phyloP scores from a whole-genome alignment of 129 eudicot genomes.

The Erigeron canadensis region DNA sequence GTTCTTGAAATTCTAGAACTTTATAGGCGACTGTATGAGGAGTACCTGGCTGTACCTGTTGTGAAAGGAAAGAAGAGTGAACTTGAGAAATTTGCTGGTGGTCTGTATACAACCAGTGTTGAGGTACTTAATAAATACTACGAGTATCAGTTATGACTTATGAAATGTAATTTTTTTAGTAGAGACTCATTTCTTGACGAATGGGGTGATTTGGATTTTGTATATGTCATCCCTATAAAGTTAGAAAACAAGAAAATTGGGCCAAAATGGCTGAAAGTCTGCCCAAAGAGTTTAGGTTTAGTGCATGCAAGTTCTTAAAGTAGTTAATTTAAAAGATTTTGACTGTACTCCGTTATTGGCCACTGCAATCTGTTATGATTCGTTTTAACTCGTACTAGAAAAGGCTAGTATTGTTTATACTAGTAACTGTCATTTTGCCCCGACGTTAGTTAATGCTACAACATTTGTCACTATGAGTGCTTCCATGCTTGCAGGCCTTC shows the following conservation, averaged over 20 bases:
- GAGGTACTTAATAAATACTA: slow-evolving; percentile 49
- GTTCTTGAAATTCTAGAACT: slow-evolving; percentile 81
- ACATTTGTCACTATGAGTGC: background rate
- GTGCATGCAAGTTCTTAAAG: background rate
- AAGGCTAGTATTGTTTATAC: no score
- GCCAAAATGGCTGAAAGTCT: background rate
- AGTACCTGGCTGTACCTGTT: slow-evolving; percentile 81
- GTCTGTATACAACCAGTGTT: slow-evolving; percentile 85
- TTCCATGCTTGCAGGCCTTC: slow-evolving; percentile 57
- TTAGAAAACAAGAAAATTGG: background rate
- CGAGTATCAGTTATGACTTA: background rate
- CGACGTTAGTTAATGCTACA: no score
- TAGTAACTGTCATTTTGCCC: no score
- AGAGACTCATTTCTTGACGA: background rate
- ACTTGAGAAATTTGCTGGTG: slow-evolving; percentile 94
- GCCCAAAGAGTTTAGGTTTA: background rate
- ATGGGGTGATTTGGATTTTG: background rate
- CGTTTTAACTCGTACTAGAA: background rate
- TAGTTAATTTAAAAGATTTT: background rate
- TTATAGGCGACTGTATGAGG: slow-evolving; percentile 83
- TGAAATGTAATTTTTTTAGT: background rate
- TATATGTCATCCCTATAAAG: background rate
- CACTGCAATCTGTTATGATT: background rate
- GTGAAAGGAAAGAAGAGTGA: slow-evolving; percentile 90
- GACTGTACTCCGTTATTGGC: no score